A percentile compares a stretch with the other conserved stretches of the same genome.
Evolutionary conservation across 177 flowering plant genomes (phyloP).

Genomic region (Tripterygium wilfordii): DNA sequence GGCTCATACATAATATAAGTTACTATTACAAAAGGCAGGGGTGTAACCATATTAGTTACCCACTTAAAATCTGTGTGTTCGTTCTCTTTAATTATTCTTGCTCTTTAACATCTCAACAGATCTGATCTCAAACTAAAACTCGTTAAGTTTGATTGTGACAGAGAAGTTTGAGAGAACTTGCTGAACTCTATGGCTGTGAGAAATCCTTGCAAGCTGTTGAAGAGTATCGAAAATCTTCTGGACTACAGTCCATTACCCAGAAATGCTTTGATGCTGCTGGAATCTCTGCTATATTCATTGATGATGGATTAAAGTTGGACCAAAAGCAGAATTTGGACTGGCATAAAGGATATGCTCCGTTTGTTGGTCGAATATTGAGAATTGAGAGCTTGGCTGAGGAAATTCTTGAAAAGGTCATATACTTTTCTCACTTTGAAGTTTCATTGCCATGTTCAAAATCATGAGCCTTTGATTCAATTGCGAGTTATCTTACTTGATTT

Average conservation of each 20-base stretch:
- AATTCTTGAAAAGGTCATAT: slow-evolving; percentile 67
- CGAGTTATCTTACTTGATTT: neutral
- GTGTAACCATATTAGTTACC: no score
- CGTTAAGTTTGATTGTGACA: slow-evolving; percentile 21
- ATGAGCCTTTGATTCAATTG: no score
- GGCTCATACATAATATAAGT: no score
- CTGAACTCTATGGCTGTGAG: slow-evolving; percentile 69
- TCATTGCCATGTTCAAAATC: no score
- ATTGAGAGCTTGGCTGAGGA: slow-evolving; percentile 77
- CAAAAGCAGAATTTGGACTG: slow-evolving; percentile 64
- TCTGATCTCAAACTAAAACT: no score
- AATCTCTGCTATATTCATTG: slow-evolving; percentile 63
- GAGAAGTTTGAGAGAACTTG: slow-evolving; percentile 80
- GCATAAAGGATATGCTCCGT: slow-evolving; percentile 53
- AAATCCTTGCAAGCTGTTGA: slow-evolving; percentile 55
- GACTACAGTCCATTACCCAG: slow-evolving; percentile 45
- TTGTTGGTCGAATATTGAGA: slow-evolving; percentile 65
- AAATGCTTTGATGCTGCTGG: slow-evolving; percentile 67
- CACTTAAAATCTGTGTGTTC: no score
- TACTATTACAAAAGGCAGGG: no score
- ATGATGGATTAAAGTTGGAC: slow-evolving; percentile 78
- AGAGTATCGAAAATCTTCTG: slow-evolving; percentile 43
- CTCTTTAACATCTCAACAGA: no score
- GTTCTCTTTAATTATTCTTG: no score
- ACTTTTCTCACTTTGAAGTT: neutral